Percentiles rank a stretch among this genome's conserved stretches.
These are phyloP conservation scores for Globisporangium perplexum DNA, from an alignment of 352 stramenopile species.

Conservation along the genomic window DNA sequence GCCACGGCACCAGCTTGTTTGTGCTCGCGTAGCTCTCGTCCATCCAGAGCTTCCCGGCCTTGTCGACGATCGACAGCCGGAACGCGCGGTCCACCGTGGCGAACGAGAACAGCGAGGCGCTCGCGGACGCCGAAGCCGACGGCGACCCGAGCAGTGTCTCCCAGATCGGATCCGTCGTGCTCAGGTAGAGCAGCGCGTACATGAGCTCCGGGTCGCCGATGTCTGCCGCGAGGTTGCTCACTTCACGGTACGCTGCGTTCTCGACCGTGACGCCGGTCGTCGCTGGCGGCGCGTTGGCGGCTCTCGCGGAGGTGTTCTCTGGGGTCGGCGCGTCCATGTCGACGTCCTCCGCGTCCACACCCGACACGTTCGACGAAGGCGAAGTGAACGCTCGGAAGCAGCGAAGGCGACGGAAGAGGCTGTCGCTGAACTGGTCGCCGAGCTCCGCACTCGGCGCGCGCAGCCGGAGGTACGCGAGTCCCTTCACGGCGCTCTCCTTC, in stretches of 20 bases:
- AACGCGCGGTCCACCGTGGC: slow-evolving; percentile 35
- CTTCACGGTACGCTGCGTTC: slow-evolving; percentile 79
- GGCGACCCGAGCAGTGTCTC: slow-evolving; percentile 19
- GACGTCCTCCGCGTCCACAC: slow-evolving; percentile 20
- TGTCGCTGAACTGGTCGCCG: slow-evolving; percentile 64
- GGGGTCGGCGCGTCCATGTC: slow-evolving; percentile 7
- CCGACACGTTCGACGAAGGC: slow-evolving; percentile 14
- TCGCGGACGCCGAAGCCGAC: neutral
- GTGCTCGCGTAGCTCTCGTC: slow-evolving; percentile 39
- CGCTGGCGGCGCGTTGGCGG: neutral
- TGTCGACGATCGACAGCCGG: slow-evolving; percentile 33
- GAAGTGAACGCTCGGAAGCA: slow-evolving; percentile 71
- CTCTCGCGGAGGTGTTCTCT: slow-evolving; percentile 2
- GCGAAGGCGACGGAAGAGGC: slow-evolving; percentile 65
- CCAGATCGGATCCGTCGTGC: slow-evolving; percentile 71
- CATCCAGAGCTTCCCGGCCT: slow-evolving; percentile 59
- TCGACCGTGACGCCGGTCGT: slow-evolving; percentile 30
- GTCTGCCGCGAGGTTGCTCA: slow-evolving; percentile 77
- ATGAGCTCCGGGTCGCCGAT: slow-evolving; percentile 76
- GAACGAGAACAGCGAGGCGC: slow-evolving; percentile 40
- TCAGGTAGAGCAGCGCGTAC: slow-evolving; percentile 79
- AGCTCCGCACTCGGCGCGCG: slow-evolving; percentile 45
- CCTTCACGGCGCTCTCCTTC: slow-evolving; percentile 77
- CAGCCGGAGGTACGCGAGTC: slow-evolving; percentile 63
- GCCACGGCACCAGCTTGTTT: slow-evolving; percentile 58